Conservation (phyloP, 805 yeast species). For the Wickerhamia fluorescens region DNA sequence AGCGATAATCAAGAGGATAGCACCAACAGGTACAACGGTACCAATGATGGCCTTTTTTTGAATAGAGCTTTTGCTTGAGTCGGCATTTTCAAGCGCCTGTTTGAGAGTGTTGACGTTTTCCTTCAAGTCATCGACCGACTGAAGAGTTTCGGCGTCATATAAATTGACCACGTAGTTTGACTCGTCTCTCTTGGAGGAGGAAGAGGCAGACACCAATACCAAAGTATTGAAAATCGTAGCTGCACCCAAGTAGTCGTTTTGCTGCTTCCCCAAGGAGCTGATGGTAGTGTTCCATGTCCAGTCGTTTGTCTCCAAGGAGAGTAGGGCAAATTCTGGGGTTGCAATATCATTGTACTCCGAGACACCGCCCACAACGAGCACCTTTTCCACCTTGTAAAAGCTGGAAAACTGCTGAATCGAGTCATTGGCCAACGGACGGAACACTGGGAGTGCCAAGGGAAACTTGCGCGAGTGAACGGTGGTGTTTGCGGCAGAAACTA, state of each 20-base stretch:
- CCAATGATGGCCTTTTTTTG: constrained; percentile 29
- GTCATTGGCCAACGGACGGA: constrained; percentile 21
- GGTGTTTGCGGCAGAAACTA: constrained; percentile 12
- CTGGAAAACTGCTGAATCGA: constrained; percentile 20
- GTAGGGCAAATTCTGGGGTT: constrained; percentile 35
- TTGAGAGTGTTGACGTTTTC: constrained; percentile 12
- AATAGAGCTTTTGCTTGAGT: constrained; percentile 12
- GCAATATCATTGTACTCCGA: constrained; percentile 30
- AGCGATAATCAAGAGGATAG: constrained; percentile 9
- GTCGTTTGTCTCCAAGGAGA: constrained; percentile 24
- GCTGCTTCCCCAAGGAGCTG: constrained; percentile 7
- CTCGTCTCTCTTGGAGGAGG: constrained; percentile 13
- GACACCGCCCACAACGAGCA: constrained; percentile 60
- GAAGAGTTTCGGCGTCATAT: constrained; percentile 33
- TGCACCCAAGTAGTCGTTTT: constrained; percentile 39
- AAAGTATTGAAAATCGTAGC: constrained; percentile 46
- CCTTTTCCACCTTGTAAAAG: constrained; percentile 28
- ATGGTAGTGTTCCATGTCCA: constrained; percentile 33
- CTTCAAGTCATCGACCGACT: constrained; percentile 20
- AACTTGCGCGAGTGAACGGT: constrained; percentile 45
- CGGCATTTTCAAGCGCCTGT: too few relatives aligned
- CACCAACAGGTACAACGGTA: constrained; percentile 28
- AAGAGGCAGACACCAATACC: constrained; percentile 30
- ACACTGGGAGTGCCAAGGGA: constrained; percentile 51
- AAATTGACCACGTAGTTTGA: constrained; percentile 29